These are phyloP conservation scores for Babesia gibsoni DNA, from an alignment of 169 alveolate species.

Conservation along the genomic window DNA sequence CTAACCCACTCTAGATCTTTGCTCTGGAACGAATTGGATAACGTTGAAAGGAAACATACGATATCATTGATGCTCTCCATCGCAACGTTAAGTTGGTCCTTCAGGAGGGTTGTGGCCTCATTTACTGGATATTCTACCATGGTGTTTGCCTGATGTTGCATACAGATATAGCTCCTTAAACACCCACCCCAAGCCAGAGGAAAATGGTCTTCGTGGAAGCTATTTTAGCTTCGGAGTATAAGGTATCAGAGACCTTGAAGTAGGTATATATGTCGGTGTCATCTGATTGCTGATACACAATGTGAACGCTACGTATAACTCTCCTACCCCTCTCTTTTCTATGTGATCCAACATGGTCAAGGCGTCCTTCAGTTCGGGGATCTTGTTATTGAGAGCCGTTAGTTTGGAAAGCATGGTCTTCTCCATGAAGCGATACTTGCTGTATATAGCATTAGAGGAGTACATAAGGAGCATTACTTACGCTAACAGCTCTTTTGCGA, in stretches of 20 bases:
- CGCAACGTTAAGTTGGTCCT: conserved; percentile 63
- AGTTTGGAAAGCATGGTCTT: conserved; percentile 67
- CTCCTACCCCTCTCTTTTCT: conserved; percentile 36
- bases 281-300: conserved; percentile 22
- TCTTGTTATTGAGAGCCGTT: conserved; percentile 63
- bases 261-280: conserved; percentile 37
- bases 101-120: conserved; percentile 81
- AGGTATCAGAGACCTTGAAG: conserved; percentile 78
- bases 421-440: conserved; percentile 77
- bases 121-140: conserved; percentile 83
- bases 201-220: conserved; percentile 76
- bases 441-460: neutral
- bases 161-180: neutral
- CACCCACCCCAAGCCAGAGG: conserved; percentile 84
- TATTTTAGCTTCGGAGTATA: conserved; percentile 80
- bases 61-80: conserved; percentile 21
- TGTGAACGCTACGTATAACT: neutral
- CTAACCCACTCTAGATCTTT: conserved; percentile 81
- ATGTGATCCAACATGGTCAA: conserved; percentile 36
- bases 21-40: conserved; percentile 54
- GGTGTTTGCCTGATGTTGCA: conserved; percentile 78
- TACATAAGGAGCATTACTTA: neutral
- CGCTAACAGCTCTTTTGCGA: conserved; percentile 65
- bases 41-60: conserved; percentile 1
- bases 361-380: conserved; percentile 76